phyloP scores from a whole-genome alignment of 805 yeast species.

The Metschnikowia vanudenii region DNA sequence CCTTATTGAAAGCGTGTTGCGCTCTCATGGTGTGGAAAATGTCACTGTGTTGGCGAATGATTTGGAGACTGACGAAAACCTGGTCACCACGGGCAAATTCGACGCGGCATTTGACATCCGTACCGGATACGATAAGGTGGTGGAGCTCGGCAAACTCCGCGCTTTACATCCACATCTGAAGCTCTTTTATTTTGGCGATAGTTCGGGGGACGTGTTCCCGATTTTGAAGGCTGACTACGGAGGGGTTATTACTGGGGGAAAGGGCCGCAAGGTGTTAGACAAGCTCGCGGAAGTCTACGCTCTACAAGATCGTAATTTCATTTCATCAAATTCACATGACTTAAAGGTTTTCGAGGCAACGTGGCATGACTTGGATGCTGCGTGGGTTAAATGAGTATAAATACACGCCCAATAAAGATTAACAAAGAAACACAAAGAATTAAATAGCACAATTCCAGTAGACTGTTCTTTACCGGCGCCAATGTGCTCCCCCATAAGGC shows the following conservation, averaged over 20 bases:
- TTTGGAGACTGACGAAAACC: conserved; percentile 35
- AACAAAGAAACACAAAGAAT: too few relatives aligned
- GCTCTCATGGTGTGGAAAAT: conserved; percentile 20
- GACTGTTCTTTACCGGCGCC: conserved; percentile 15
- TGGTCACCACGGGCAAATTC: conserved; percentile 33
- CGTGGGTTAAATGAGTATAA: conserved; percentile 5
- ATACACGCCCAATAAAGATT: too few relatives aligned
- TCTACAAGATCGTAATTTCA: background rate
- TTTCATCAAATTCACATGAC: background rate
- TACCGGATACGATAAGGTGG: conserved; percentile 55
- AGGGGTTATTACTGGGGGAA: conserved; percentile 40
- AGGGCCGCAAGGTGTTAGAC: conserved; percentile 7
- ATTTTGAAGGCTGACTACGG: conserved; percentile 49
- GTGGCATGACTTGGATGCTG: conserved; percentile 8
- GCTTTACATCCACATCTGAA: conserved; percentile 13
- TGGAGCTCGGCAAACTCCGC: conserved; percentile 16
- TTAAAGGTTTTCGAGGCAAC: conserved; percentile 8
- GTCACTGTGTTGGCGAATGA: conserved; percentile 50
- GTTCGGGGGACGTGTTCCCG: conserved; percentile 51
- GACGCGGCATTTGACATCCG: conserved; percentile 28
- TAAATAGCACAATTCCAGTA: background rate
- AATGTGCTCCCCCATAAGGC: conserved; percentile 19
- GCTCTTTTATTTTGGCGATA: conserved; percentile 58
- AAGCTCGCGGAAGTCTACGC: background rate
- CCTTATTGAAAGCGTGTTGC: conserved; percentile 40